Evolutionary conservation across 2,329 filamentous ascomycete genomes (phyloP), one percentile per base, ranked within the genome.

Genomic region (Venturia pyrina): DNA sequence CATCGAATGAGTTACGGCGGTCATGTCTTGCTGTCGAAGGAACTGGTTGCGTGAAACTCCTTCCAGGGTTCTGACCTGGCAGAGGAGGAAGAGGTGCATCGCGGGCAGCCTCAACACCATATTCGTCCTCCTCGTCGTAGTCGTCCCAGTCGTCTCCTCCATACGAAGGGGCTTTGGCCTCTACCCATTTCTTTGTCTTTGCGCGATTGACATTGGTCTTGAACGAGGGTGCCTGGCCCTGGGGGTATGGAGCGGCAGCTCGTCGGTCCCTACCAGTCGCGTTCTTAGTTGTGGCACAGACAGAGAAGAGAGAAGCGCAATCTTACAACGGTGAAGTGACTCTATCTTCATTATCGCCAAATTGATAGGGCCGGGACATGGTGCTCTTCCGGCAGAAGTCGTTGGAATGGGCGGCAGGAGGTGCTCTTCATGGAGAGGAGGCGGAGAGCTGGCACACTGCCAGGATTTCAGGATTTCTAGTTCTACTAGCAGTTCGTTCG

Each of bases 161-260:
- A 73, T 98, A 98, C 73, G 86, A 90, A 71, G 89, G 87, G 67
- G 86, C 83, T 76, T 93, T 93, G 44, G 93, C 93, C 72, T 96
- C 89, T 46, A 93, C 89, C 93, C 93, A 98, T 84, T 96, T 96
- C 78, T 88, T 90, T 65, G 93, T 97, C 79, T 96, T 96, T 66
- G 87, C 85, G 68, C 93, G 87, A 77, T 90, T 93, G 62, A 97
- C 87, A 75, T 96, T 96, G 63, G 91, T 86, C 75, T 90, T 89
- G 78, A 93, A 96, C 34, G 82, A 84, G 37, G 83, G 76, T 34
- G 81, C 78, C 64, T 80, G 80, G 46, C 73, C 74, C 46, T 73
- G 70, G 7, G 68, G 66, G 62, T 70, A 71, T 57, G 69, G 65
- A 53, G 69, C 71, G 48, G 65, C 72, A 17, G 70, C 68, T 57